Conservation (phyloP, 257 asterid species). For the Petunia secreta region DNA sequence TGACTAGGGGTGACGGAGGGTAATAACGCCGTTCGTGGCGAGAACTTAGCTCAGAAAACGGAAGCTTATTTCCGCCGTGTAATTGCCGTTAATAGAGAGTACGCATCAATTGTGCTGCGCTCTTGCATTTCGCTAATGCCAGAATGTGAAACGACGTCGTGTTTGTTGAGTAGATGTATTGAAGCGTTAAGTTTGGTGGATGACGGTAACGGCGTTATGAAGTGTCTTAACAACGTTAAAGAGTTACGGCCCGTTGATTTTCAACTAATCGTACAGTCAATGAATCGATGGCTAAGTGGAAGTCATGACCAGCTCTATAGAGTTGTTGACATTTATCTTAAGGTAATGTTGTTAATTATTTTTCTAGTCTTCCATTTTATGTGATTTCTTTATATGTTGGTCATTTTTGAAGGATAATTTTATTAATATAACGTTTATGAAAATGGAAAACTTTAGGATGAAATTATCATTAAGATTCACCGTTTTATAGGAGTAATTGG, state of each 20-base stretch:
- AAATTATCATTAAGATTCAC: not conserved
- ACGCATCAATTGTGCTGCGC: constrained; percentile 56
- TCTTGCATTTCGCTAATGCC: constrained; percentile 70
- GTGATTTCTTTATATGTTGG: not conserved
- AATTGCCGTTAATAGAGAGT: constrained; percentile 54
- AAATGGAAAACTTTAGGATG: not conserved
- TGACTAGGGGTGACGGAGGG: too few species aligned
- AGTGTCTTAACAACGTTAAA: constrained; percentile 51
- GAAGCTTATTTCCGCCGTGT: constrained; percentile 70
- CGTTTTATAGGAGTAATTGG: too few species aligned
- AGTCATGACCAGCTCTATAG: constrained; percentile 74
- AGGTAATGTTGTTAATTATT: constrained; percentile 40
- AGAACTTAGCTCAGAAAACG: constrained; percentile 58
- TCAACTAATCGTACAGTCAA: constrained; percentile 50
- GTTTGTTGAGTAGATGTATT: constrained; percentile 69
- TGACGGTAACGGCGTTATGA: constrained; percentile 39
- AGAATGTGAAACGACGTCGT: constrained; percentile 69
- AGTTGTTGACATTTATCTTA: constrained; percentile 68
- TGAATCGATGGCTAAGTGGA: constrained; percentile 55
- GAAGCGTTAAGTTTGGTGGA: constrained; percentile 65
- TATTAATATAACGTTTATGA: not conserved
- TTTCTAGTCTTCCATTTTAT: not conserved
- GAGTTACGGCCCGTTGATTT: constrained; percentile 48
- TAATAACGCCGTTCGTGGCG: too few species aligned
- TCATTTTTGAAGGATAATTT: not conserved